phyloP scores from a whole-genome alignment of 352 stramenopile genomes.

The Globisporangium orthogonon region DNA sequence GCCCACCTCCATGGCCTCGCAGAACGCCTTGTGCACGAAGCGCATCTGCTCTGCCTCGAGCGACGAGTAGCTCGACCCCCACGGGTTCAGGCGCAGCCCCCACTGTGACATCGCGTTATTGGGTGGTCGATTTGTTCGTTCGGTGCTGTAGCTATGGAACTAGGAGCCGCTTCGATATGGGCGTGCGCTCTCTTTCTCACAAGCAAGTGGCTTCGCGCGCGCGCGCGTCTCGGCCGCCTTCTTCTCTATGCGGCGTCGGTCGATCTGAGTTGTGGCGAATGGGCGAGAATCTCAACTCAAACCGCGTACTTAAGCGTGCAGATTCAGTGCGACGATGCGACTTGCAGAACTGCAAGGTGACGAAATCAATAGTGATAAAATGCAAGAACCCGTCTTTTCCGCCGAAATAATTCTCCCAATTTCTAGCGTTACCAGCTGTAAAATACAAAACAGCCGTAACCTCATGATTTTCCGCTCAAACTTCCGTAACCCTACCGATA shows the following conservation, averaged over 20 bases:
- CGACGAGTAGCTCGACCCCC: conserved; percentile 77
- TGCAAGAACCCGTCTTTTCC: too few relatives aligned
- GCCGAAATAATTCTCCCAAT: too few relatives aligned
- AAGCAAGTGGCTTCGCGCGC: background rate
- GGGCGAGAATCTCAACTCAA: background rate
- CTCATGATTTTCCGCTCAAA: too few relatives aligned
- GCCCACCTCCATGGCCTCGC: conserved; percentile 75
- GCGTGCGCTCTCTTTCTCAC: background rate
- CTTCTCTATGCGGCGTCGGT: background rate
- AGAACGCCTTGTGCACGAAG: conserved; percentile 83
- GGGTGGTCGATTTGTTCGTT: background rate
- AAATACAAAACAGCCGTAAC: too few relatives aligned
- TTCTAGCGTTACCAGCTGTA: too few relatives aligned
- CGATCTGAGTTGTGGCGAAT: background rate
- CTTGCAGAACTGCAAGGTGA: background rate
- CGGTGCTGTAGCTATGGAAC: too few relatives aligned
- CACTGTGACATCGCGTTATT: conserved; percentile 57
- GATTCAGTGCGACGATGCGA: background rate
- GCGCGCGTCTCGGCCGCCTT: background rate
- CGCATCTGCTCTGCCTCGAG: conserved; percentile 83
- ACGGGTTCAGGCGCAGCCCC: conserved; percentile 80
- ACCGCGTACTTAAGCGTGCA: background rate
- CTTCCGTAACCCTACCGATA: too few relatives aligned
- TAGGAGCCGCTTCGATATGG: too few relatives aligned
- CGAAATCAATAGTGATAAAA: background rate